Percentiles rank a stretch among this genome's conserved stretches.
These are phyloP conservation scores for Xylaria castorea DNA, from an alignment of 495 filamentous ascomycete species.

Conservation along the genomic window DNA sequence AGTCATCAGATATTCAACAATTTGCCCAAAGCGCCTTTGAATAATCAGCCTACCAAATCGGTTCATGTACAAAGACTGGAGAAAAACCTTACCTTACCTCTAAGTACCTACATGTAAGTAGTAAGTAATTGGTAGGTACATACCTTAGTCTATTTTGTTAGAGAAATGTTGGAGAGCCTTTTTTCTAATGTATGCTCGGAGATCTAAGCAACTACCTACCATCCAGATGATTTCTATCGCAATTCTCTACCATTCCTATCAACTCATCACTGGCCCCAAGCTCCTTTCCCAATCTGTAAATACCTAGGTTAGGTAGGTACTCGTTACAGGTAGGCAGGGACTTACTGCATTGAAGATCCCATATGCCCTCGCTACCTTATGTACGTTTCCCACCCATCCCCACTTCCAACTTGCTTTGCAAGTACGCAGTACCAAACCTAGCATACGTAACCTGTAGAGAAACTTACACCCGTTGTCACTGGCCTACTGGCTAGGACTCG, in stretches of 20 bases:
- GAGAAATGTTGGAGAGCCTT: background rate
- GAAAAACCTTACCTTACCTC: background rate
- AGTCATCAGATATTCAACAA: background rate
- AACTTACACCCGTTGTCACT: background rate
- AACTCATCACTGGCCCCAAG: background rate
- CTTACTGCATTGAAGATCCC: conserved; percentile 16
- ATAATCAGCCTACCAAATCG: background rate
- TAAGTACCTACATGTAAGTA: too few relatives aligned
- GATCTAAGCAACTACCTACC: background rate
- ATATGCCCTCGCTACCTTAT: background rate
- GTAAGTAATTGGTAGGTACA: too few relatives aligned
- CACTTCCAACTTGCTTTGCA: background rate
- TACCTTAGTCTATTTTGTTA: background rate
- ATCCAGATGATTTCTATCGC: background rate
- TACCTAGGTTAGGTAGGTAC: background rate
- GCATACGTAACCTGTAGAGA: background rate
- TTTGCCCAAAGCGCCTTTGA: background rate
- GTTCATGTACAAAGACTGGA: background rate
- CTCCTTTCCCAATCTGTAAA: conserved; percentile 2
- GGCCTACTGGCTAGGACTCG: background rate
- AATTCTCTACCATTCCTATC: background rate
- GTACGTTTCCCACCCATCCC: background rate
- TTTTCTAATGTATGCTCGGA: background rate
- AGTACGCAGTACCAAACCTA: background rate
- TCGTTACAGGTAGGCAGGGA: conserved; percentile 4